Evolutionary conservation across 2,329 filamentous ascomycete species (phyloP), one percentile per base, ranked within the genome.

Genomic region (Stagonosporopsis cucurbitacearum): DNA sequence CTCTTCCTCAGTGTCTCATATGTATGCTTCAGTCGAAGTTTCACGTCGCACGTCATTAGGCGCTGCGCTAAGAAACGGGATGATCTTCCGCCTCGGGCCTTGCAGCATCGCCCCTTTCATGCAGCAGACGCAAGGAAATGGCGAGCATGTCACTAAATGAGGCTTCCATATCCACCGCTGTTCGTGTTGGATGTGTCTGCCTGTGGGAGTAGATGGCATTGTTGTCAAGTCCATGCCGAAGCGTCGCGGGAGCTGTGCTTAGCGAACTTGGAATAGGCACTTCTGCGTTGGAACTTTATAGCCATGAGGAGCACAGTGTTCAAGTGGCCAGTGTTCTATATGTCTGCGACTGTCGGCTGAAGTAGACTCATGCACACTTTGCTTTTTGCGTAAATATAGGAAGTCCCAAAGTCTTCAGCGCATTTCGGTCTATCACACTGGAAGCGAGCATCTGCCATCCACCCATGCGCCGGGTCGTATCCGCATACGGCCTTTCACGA

Each of bases 11-110:
- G 55, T 40, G 51, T 58, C 54, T 55, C 54, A 48, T 55, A 50
- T 61, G 50, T 55, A 50, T 61, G 39, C 54, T 45, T 65, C 60
- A 56, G 62, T 62, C 60, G 57, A 48, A 37, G 62, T 66, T 66
- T 66, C 64, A 62, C 25, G 54, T 65, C 45, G 57, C 64, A 65
- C 62, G 60, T 66, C 64, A 63, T 65, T 48, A 62, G 60, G 54
- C 53, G 62, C 51, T 52, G 39, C 58, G 58, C 62, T 63, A 63
- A 37, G 35, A 37, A 53, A 53, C 37, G 40, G 50, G 54, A 59
- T 49, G 59, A 57, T 65, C 63, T 54, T 60, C 59, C 51, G 50
- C 48, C 46, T 59, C 59, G 45, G 52, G 44, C 41, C 46, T 54
- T 46, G 30, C 48, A 52, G 39, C 36, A 12, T 50, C 40, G 40